phyloP scores from a whole-genome alignment of 2,329 filamentous ascomycete genomes.

The Neofusicoccum parvum region DNA sequence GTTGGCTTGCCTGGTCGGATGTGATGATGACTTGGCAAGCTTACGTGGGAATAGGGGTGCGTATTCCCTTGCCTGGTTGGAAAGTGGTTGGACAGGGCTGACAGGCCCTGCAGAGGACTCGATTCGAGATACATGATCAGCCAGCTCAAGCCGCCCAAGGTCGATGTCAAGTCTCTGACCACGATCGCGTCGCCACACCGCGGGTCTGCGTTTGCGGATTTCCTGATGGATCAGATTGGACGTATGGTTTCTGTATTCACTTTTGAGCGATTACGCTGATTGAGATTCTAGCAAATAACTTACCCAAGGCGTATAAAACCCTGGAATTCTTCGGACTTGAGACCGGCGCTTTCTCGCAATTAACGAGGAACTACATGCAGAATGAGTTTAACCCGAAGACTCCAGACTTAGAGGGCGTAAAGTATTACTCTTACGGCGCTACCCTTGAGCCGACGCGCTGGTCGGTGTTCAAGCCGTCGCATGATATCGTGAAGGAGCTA shows the following conservation, averaged over 20 bases:
- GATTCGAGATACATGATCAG: constrained; percentile 68
- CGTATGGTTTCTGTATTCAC: constrained; percentile 51
- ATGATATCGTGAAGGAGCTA: constrained; percentile 54
- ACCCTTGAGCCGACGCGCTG: constrained; percentile 57
- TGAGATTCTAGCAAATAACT: constrained; percentile 39
- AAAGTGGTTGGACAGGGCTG: not conserved
- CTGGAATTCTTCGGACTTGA: constrained; percentile 59
- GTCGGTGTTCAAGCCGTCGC: constrained; percentile 60
- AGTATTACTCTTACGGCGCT: constrained; percentile 67
- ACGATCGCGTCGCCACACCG: constrained; percentile 65
- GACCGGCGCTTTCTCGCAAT: constrained; percentile 63
- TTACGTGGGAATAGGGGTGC: constrained; percentile 39
- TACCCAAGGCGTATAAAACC: constrained; percentile 58
- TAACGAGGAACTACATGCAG: constrained; percentile 61
- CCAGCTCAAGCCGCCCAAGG: constrained; percentile 59
- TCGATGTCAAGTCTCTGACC: constrained; percentile 73
- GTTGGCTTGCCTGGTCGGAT: not conserved
- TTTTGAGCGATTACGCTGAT: constrained; percentile 20
- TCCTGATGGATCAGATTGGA: constrained; percentile 61
- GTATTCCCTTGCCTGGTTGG: not conserved
- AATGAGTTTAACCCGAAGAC: constrained; percentile 62
- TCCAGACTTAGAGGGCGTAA: constrained; percentile 56
- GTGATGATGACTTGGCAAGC: constrained; percentile 10
- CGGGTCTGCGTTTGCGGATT: constrained; percentile 64
- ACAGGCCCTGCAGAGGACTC: constrained; percentile 52